Evolutionary conservation across 768 basidiomycete genomes (phyloP), one percentile per base, ranked within the genome.

Genomic region (Trametes gibbosa): DNA sequence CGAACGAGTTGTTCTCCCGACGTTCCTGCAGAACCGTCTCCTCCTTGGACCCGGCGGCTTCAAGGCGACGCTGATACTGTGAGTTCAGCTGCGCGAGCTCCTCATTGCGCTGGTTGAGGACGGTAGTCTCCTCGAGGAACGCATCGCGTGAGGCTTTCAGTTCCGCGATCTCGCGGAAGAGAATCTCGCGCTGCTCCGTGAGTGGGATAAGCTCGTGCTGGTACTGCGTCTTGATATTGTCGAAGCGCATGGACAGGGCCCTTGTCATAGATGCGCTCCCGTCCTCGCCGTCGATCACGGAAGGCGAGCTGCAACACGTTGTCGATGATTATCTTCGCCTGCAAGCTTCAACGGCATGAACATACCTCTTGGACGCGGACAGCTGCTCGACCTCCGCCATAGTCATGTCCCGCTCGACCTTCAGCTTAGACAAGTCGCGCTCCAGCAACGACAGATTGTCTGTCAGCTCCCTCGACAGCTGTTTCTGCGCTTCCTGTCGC

Each of bases 351-450:
- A 5, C 16, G 29, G 25, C 7, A 34, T 45, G 19, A 5, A 76
- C 79, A 49, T 65, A 95, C 94, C 81, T 84, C 69, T 85, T 90
- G 0, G 81, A 82, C 19, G 82, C 83, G 19, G 85, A 82, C 34
- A 99, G 78, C 74, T 98, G 95, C 68, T 96, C 95, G 37, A 98
- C 84, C 72, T 99, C 96, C 0, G 94, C 95, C 57, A 98, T 74
- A 12, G 92, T 83, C 76, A 98, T 83, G 66, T 98, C 97, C 29
- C 96, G 81, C 71, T 99, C 92, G 0, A 86, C 92, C 68, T 85
- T 89, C 53, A 99, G 77, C 65, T 88, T 89, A 8, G 93, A 92
- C 7, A 98, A 76, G 68, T 96, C 89, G 46, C 84, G 84, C 75
- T 95, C 95, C 50, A 98, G 79, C 5, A 81, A 85, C 49, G 84